Evolutionary conservation across 1,139 yeast genomes (phyloP), one percentile per base, ranked within the genome.

Genomic region (Saccharomyces uvarum): DNA sequence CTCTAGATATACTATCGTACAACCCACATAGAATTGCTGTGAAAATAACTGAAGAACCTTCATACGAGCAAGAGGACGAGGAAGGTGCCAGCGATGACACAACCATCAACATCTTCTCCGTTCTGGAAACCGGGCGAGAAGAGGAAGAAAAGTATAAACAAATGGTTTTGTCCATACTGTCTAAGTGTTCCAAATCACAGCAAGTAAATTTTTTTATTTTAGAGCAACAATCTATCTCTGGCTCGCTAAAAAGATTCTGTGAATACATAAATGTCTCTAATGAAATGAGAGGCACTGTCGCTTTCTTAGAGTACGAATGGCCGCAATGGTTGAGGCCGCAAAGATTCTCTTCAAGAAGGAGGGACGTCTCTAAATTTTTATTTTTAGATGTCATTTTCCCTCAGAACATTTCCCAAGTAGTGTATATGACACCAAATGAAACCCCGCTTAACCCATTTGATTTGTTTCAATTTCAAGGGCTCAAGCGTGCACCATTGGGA

Each of bases 361-460:
- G 89, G 52, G 88, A 96, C 91, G 96, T 93, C 1, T 88, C 86
- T 67, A 91, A 91, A 68, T 85, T 90, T 47, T 72, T 93, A 52
- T 90, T 93, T 61, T 72, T 90, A 58, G 99, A 93, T 71, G 91
- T 87, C 0, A 69, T 93, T 53, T 89, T 93, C 69, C 98, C 99
- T 0, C 84, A 80, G 59, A 81, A 81, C 55, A 75, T 91, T 27
- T 81, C 84, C 2, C 84, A 84, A 57, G 83, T 93, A 1, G 82
- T 93, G 7, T 90, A 88, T 71, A 88, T 93, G 51, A 96, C 88
- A 69, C 88, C 97, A 2, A 95, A 86, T 65, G 91, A 84, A 67
- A 80, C 86, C 19, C 53, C 60, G 4, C 19, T 75, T 86, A 60
- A 81, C 81, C 48, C 83, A 80, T 51, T 63, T 81, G 50, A 95